A percentile compares a stretch with the other conserved stretches of the same genome.
These are phyloP conservation scores for Paxillus involutus DNA, from an alignment of 768 basidiomycete genomes.

Conservation along the genomic window DNA sequence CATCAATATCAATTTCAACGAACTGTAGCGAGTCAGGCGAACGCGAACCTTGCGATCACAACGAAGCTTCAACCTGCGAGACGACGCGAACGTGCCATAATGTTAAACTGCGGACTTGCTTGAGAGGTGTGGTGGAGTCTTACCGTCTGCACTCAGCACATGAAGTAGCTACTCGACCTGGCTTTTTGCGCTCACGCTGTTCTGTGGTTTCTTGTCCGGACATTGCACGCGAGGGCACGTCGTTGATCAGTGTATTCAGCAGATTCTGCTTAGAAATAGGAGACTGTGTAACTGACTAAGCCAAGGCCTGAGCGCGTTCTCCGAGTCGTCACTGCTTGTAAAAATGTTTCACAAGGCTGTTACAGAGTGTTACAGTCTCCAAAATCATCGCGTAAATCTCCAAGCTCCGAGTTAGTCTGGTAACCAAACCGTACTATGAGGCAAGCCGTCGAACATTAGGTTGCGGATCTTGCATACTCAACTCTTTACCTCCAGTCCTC, in stretches of 20 bases:
- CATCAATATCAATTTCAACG: slow-evolving; percentile 12
- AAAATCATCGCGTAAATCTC: too few relatives aligned
- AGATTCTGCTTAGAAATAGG: not conserved
- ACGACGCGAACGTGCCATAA: not conserved
- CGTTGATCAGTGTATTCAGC: not conserved
- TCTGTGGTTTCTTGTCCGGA: not conserved
- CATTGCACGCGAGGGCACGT: not conserved
- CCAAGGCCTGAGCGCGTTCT: too few relatives aligned
- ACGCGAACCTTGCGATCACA: slow-evolving; percentile 61
- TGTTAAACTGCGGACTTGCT: not conserved
- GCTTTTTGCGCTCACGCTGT: slow-evolving; percentile 42
- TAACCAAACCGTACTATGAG: too few relatives aligned
- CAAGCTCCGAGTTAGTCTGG: too few relatives aligned
- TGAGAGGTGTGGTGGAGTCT: slow-evolving; percentile 1
- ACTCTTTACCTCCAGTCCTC: slow-evolving; percentile 16
- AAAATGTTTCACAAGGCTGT: too few relatives aligned
- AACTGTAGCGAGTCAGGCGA: not conserved
- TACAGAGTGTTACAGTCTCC: too few relatives aligned
- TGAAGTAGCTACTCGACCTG: slow-evolving; percentile 47
- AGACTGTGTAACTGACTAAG: not conserved
- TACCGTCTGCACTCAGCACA: slow-evolving; percentile 42
- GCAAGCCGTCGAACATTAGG: too few relatives aligned
- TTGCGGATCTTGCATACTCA: not conserved
- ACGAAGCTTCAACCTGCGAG: slow-evolving; percentile 54
- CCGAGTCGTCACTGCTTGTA: too few relatives aligned